A percentile compares a stretch with the other conserved stretches of the same genome.
Conservation (phyloP, 2,329 filamentous ascomycete species). For the Karstenula rhodostoma region DNA sequence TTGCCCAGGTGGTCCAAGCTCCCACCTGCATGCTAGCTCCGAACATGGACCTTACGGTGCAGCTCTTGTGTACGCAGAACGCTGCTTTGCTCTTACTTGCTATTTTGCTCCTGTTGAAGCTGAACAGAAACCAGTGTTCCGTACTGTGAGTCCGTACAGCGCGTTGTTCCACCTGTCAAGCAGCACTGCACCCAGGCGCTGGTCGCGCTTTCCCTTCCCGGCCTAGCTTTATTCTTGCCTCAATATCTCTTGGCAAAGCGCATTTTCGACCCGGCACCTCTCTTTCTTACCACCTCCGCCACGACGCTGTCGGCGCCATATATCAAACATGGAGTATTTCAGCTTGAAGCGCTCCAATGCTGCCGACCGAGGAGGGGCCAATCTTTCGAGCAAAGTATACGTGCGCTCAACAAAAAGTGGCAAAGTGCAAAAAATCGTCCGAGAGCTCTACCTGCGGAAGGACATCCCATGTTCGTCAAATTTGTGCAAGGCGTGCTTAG, state of each 20-base stretch:
- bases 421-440: slow-evolving; percentile 98
- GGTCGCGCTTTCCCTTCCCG: slow-evolving; percentile 10
- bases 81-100: not conserved
- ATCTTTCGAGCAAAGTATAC: slow-evolving; percentile 94
- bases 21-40: slow-evolving; percentile 21
- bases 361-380: slow-evolving; percentile 67
- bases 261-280: slow-evolving; percentile 32
- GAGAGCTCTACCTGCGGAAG: slow-evolving; percentile 92
- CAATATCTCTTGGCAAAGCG: slow-evolving; percentile 40
- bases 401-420: slow-evolving; percentile 93
- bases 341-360: slow-evolving; percentile 67
- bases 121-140: not conserved
- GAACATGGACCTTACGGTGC: not conserved
- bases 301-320: not conserved
- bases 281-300: slow-evolving; percentile 18
- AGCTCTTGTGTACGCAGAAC: not conserved
- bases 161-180: not conserved
- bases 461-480: slow-evolving; percentile 97
- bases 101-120: not conserved
- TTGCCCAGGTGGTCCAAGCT: slow-evolving; percentile 21
- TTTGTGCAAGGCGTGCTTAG: slow-evolving; percentile 79
- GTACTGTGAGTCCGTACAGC: too few species aligned
- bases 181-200: not conserved
- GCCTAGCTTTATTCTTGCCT: slow-evolving; percentile 20
- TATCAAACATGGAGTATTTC: slow-evolving; percentile 45